Conservation (phyloP, 169 alveolate species). For the Eimeria falciformis region DNA sequence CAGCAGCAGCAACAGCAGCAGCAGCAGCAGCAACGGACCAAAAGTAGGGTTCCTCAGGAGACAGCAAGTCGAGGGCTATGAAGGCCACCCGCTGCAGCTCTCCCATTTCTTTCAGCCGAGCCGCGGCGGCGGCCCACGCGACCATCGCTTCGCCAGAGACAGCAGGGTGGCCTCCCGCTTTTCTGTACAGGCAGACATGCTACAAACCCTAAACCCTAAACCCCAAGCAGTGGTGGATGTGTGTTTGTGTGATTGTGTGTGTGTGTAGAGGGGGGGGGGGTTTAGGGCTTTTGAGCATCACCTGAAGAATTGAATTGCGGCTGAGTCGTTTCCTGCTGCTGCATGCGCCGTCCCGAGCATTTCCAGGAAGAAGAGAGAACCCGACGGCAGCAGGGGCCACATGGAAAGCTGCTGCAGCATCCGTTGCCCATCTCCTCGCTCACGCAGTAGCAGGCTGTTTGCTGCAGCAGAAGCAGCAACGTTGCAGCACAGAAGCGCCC, state of each 20-base stretch:
- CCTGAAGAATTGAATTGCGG: conserved; percentile 19
- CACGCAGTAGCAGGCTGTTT: conserved; percentile 27
- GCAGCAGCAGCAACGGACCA: neutral
- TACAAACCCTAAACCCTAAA: neutral
- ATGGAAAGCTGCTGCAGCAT: conserved; percentile 18
- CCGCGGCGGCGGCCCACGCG: conserved; percentile 41
- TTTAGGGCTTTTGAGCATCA: neutral
- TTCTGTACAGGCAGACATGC: neutral
- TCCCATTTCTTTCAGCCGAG: conserved; percentile 13
- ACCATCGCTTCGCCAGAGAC: conserved; percentile 11
- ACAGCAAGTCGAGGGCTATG: neutral
- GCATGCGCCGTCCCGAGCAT: conserved; percentile 7
- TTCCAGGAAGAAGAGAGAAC: neutral
- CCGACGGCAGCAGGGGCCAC: conserved; percentile 10
- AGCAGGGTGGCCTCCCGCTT: conserved; percentile 22
- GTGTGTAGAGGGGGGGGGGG: neutral
- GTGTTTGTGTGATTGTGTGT: neutral
- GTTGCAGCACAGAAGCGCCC: too few species aligned
- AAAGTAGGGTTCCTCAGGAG: conserved; percentile 25
- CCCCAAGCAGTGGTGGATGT: neutral
- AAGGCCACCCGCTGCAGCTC: conserved; percentile 5
- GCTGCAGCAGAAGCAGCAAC: conserved; percentile 39
- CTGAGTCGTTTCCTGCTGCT: neutral
- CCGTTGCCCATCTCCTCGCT: conserved; percentile 5
- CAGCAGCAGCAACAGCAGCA: neutral